These are phyloP conservation scores for Tulasnella sp. DNA, from an alignment of 768 basidiomycete species.

Conservation along the genomic window DNA sequence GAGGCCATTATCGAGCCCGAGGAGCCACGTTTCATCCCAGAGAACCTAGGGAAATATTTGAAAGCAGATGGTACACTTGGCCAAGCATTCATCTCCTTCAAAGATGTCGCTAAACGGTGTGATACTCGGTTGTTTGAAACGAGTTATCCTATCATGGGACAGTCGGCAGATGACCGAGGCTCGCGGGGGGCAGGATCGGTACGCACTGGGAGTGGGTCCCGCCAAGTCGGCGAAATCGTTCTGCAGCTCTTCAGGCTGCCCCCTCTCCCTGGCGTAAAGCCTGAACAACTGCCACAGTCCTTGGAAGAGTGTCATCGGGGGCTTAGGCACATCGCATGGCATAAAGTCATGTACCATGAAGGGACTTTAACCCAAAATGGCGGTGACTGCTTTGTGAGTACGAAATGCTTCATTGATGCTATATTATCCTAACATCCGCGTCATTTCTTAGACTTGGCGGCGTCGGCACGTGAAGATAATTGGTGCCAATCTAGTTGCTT, in stretches of 20 bases:
- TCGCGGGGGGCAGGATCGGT: conserved; percentile 42
- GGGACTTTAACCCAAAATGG: conserved; percentile 87
- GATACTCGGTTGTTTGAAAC: conserved; percentile 80
- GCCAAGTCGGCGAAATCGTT: conserved; percentile 74
- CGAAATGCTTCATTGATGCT: neutral
- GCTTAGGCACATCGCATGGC: conserved; percentile 82
- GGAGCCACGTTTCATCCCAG: conserved; percentile 33
- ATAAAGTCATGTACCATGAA: conserved; percentile 88
- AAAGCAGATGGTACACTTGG: conserved; percentile 82
- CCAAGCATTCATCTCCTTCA: conserved; percentile 79
- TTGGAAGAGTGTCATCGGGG: conserved; percentile 88
- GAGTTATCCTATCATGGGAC: conserved; percentile 69
- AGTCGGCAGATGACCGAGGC: conserved; percentile 32
- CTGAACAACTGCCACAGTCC: conserved; percentile 76
- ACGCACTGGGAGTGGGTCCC: neutral
- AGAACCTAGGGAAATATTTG: conserved; percentile 74
- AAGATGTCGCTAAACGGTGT: conserved; percentile 72
- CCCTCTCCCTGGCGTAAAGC: conserved; percentile 69
- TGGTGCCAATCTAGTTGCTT: conserved; percentile 77
- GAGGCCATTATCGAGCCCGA: neutral
- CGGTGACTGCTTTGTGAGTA: conserved; percentile 82
- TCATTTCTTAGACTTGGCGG: conserved; percentile 53
- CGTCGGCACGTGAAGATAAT: conserved; percentile 75
- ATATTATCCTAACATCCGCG: neutral
- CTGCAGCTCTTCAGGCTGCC: conserved; percentile 87